These are phyloP conservation scores for Kickxella alabastrina DNA, from an alignment of 192 early-diverging fungal species.

Conservation along the genomic window DNA sequence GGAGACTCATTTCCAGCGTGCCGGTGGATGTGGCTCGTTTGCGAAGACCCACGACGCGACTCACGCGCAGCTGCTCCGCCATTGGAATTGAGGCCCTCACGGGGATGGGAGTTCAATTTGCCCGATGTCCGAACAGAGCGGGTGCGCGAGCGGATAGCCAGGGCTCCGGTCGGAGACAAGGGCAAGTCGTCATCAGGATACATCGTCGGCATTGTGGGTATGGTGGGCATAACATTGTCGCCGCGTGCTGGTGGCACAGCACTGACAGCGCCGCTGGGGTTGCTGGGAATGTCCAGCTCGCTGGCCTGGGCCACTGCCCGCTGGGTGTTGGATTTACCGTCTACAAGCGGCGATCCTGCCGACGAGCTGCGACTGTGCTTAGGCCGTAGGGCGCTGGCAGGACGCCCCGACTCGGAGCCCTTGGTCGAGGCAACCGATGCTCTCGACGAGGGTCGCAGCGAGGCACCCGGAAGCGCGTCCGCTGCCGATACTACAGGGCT, in stretches of 20 bases:
- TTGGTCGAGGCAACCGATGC: slow-evolving; percentile 27
- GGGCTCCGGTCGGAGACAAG: slow-evolving; percentile 33
- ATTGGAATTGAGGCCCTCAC: not conserved
- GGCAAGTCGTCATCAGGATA: slow-evolving; percentile 18
- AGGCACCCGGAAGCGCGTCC: slow-evolving; percentile 1
- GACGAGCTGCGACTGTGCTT: slow-evolving; percentile 45
- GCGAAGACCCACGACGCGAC: slow-evolving; percentile 20
- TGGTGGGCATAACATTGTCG: too few relatives aligned
- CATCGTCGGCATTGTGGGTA: not conserved
- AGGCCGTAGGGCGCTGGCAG: slow-evolving; percentile 10
- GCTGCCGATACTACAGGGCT: slow-evolving; percentile 3
- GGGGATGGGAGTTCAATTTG: not conserved
- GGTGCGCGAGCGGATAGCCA: slow-evolving; percentile 28
- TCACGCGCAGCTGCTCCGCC: slow-evolving; percentile 2
- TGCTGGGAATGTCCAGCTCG: slow-evolving; percentile 11
- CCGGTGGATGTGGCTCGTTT: slow-evolving; percentile 15
- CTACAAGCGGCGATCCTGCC: slow-evolving; percentile 27
- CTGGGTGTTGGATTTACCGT: slow-evolving; percentile 16
- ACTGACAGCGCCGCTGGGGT: not conserved
- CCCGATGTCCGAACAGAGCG: slow-evolving; percentile 7
- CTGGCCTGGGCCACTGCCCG: slow-evolving; percentile 23
- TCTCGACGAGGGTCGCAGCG: slow-evolving; percentile 38
- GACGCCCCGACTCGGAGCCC: slow-evolving; percentile 13
- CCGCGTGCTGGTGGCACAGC: slow-evolving; percentile 11
- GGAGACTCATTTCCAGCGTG: slow-evolving; percentile 30